Conservation (phyloP, 257 asterid genomes). For the Paraleonurus japonicus region DNA sequence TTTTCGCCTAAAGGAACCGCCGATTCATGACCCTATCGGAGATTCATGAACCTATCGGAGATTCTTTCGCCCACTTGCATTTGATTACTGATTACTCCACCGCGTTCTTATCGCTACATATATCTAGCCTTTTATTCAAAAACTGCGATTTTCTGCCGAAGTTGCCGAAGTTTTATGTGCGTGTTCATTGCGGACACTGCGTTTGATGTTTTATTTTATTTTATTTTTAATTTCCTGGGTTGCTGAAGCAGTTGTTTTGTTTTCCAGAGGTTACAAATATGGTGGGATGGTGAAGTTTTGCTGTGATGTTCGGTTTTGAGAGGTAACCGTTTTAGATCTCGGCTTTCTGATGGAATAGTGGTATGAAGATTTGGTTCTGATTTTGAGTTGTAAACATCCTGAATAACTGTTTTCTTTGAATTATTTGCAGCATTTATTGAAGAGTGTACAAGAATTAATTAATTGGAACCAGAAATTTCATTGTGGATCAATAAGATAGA, state of each 20-base stretch:
- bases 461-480: constrained; percentile 10
- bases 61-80: constrained; percentile 20
- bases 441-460: constrained; percentile 16
- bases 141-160: not conserved
- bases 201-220: not conserved
- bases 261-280: not conserved
- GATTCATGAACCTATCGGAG: constrained; percentile 26
- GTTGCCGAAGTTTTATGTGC: not conserved
- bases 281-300: constrained; percentile 16
- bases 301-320: constrained; percentile 13
- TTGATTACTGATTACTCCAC: too few species aligned
- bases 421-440: constrained; percentile 33
- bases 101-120: too few species aligned
- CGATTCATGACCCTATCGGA: constrained; percentile 27
- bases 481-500: not conserved
- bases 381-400: not conserved
- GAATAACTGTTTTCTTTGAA: constrained; percentile 8
- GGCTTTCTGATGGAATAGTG: not conserved
- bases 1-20: constrained; percentile 21
- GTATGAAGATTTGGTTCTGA: not conserved
- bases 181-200: constrained; percentile 1
- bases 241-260: constrained; percentile 5
- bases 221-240: not conserved
- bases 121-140: constrained; percentile 6
- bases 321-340: constrained; percentile 31